Base-by-base conservation (phyloP, 2,329 filamentous ascomycete species). In the Pseudogymnoascus pannorum region DNA sequence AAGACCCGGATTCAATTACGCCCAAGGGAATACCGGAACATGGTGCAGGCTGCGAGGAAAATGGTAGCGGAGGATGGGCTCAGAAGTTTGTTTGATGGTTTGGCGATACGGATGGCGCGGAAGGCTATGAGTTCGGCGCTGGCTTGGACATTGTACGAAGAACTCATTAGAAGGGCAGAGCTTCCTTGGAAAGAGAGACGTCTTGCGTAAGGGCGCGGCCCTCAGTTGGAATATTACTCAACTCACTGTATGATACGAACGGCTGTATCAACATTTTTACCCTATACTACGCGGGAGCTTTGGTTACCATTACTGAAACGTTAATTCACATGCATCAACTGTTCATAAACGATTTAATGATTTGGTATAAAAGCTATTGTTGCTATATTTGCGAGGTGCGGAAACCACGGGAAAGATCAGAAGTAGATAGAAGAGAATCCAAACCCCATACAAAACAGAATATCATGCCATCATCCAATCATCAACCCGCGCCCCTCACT, bases 91-190 rank as follows among this genome's bases (percentile, higher is more conserved):
- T 92, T 94, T 75, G 89, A 94, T 72, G 94, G 94, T 1, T 75
- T 99, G 61, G 90, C 84, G 1, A 77, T 99, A 67, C 83, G 94
- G 61, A 96, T 97, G 80, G 89, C 87, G 51, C 82, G 94, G 67
- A 99, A 99, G 75, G 93, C 92, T 4, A 76, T 97, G 48, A 97
- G 92, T 74, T 93, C 89, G 59, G 94, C 94, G n/a, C 79, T 97
- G 67, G 93, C 93, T 6, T 99, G 94, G 94, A 97, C 93, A 8
- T 81, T 97, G 40, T 99, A 99, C 71, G 94, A 99, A 76, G 93
- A 97, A 74, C 75, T 97, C 68, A 88, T 97, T 65, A 79, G 92
- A 63, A 81, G 89, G 68, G 88, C 88, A 1, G 85, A 87, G 73
- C 48, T 54, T 54, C 48, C 48, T 33, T 54, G 48, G 48, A 54